Percentiles rank a stretch among this genome's conserved stretches.
phyloP scores from a whole-genome alignment of 768 basidiomycete species.

The Vishniacozyma victoriae region DNA sequence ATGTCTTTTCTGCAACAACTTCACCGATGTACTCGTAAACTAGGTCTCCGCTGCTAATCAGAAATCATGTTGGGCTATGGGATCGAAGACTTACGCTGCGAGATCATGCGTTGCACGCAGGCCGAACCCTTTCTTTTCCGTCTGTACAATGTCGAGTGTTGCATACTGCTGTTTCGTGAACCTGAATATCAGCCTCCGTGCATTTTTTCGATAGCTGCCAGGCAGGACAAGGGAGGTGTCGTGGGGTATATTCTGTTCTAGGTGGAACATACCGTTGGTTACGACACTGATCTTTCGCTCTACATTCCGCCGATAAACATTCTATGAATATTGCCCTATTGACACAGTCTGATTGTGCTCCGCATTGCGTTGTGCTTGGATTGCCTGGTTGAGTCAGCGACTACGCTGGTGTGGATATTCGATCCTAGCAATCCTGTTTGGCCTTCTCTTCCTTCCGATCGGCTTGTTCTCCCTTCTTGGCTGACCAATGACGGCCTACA shows the following conservation, averaged over 20 bases:
- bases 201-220: background rate
- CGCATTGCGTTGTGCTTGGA: conserved; percentile 65
- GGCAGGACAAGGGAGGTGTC: background rate
- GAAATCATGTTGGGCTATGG: background rate
- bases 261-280: conserved; percentile 75
- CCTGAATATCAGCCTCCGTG: conserved; percentile 51
- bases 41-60: conserved; percentile 65
- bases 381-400: conserved; percentile 52
- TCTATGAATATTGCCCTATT: conserved; percentile 96
- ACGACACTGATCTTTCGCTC: conserved; percentile 70
- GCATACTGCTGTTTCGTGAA: conserved; percentile 84
- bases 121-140: conserved; percentile 94
- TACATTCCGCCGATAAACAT: conserved; percentile 84
- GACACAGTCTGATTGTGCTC: conserved; percentile 85
- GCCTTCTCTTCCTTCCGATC: background rate
- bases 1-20: conserved; percentile 77
- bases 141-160: conserved; percentile 78
- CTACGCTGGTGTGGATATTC: background rate
- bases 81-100: conserved; percentile 45
- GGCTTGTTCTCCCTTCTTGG: background rate
- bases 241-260: too few species aligned
- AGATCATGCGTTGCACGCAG: conserved; percentile 62
- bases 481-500: background rate
- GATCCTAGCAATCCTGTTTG: background rate
- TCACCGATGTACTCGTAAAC: conserved; percentile 98